Conservation (phyloP, 2,329 filamentous ascomycete species). For the Cordyceps militaris region DNA sequence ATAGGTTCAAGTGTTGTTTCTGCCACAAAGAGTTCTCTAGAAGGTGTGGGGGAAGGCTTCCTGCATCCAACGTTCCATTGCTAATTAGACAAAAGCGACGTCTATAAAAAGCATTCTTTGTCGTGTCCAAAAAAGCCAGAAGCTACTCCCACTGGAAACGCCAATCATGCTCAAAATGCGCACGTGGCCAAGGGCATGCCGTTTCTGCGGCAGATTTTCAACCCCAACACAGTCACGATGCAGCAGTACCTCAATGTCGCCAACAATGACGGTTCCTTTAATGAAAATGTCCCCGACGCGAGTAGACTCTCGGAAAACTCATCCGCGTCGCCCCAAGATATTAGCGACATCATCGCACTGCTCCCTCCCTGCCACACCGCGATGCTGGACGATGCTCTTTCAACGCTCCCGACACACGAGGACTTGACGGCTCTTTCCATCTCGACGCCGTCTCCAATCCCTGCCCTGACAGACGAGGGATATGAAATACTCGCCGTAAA, state of each 20-base stretch:
- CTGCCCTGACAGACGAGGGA: background rate
- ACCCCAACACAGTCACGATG: background rate
- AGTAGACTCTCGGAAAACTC: background rate
- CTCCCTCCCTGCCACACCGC: background rate
- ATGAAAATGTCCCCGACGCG: background rate
- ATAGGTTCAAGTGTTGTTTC: background rate
- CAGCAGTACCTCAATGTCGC: conserved; percentile 1
- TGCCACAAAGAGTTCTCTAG: background rate
- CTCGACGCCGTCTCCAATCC: background rate
- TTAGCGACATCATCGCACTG: background rate
- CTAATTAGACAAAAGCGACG: background rate
- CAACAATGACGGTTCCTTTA: background rate
- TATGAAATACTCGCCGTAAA: background rate
- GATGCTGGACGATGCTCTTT: background rate
- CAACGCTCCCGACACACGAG: background rate
- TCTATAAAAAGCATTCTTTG: background rate
- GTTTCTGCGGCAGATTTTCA: background rate
- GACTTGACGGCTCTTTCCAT: background rate
- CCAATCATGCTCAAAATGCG: too few relatives aligned
- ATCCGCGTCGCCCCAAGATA: background rate
- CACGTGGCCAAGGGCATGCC: too few relatives aligned
- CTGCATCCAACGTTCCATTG: background rate
- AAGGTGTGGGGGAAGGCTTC: background rate
- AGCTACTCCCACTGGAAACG: too few relatives aligned
- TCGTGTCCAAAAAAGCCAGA: background rate